These are phyloP conservation scores for Fusarium nodosum DNA, from an alignment of 2,329 filamentous ascomycete species.

Conservation along the genomic window DNA sequence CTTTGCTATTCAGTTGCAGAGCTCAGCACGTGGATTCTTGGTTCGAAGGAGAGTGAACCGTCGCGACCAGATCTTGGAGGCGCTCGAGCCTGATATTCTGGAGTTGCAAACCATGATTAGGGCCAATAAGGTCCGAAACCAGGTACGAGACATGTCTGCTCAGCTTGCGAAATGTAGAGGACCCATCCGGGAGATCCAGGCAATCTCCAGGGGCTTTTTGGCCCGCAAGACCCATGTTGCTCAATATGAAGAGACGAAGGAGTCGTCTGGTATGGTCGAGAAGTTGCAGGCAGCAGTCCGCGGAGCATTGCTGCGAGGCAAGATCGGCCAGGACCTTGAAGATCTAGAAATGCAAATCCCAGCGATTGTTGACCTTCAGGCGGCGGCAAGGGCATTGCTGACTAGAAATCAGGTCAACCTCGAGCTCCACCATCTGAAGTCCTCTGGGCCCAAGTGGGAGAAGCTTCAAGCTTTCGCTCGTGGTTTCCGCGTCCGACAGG, in stretches of 20 bases:
- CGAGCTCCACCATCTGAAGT: conserved; percentile 65
- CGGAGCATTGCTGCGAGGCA: conserved; percentile 73
- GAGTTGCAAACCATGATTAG: conserved; percentile 86
- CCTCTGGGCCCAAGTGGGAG: conserved; percentile 64
- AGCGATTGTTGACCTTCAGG: conserved; percentile 71
- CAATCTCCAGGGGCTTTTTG: conserved; percentile 75
- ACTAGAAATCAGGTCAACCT: conserved; percentile 66
- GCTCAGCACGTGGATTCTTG: conserved; percentile 80
- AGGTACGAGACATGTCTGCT: conserved; percentile 68
- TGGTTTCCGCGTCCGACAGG: conserved; percentile 63
- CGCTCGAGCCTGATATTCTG: conserved; percentile 78
- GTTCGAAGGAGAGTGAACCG: conserved; percentile 73
- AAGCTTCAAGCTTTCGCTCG: conserved; percentile 59
- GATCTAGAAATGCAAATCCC: conserved; percentile 65
- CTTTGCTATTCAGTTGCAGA: conserved; percentile 86
- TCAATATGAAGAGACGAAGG: conserved; percentile 69
- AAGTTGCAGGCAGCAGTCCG: conserved; percentile 76
- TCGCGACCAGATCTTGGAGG: conserved; percentile 77
- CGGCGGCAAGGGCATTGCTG: conserved; percentile 73
- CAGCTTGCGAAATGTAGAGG: conserved; percentile 73
- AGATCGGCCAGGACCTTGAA: conserved; percentile 66
- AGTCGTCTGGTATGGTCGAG: conserved; percentile 65
- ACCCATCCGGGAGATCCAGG: conserved; percentile 75
- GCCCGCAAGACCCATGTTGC: conserved; percentile 68
- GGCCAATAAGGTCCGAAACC: conserved; percentile 73